These are phyloP conservation scores for Ophiocytium majus DNA, from an alignment of 352 stramenopile species.

Conservation along the genomic window DNA sequence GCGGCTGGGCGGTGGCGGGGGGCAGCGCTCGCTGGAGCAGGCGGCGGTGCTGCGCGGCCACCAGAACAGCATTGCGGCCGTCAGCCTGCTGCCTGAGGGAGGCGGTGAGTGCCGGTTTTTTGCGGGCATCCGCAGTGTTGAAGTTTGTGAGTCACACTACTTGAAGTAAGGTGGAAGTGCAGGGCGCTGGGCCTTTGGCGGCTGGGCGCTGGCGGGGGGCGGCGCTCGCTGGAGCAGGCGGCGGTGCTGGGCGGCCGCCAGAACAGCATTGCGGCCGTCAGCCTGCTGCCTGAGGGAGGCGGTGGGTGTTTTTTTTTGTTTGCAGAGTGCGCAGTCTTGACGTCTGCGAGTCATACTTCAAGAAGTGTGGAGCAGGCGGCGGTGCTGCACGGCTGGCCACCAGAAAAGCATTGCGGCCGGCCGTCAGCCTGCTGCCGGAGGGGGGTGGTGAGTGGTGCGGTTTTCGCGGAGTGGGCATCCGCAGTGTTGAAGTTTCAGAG, in stretches of 20 bases:
- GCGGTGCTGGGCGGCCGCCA: conserved; percentile 35
- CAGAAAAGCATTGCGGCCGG: conserved; percentile 41
- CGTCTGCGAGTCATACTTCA: too few relatives aligned
- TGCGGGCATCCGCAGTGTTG: too few relatives aligned
- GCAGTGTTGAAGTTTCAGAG: too few relatives aligned
- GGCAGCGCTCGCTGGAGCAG: conserved; percentile 40
- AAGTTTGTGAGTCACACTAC: too few relatives aligned
- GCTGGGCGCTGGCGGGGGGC: neutral
- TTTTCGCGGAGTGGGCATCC: too few relatives aligned
- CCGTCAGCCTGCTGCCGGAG: conserved; percentile 14
- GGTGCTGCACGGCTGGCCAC: conserved; percentile 39
- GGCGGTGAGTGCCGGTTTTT: neutral
- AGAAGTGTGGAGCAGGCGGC: conserved; percentile 38
- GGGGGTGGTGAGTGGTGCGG: neutral
- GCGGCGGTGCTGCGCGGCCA: conserved; percentile 36
- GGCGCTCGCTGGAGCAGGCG: conserved; percentile 35
- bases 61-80: conserved; percentile 41
- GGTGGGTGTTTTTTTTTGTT: conserved; percentile 4
- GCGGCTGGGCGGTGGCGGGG: neutral
- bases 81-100: neutral
- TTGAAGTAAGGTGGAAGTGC: conserved; percentile 46
- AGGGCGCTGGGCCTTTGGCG: conserved; percentile 45
- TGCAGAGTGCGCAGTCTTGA: too few relatives aligned
- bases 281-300: neutral
- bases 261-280: conserved; percentile 41